A percentile compares a stretch with the other conserved stretches of the same genome.
phyloP scores from a whole-genome alignment of 352 stramenopile genomes.

The Globisporangium yorkense region DNA sequence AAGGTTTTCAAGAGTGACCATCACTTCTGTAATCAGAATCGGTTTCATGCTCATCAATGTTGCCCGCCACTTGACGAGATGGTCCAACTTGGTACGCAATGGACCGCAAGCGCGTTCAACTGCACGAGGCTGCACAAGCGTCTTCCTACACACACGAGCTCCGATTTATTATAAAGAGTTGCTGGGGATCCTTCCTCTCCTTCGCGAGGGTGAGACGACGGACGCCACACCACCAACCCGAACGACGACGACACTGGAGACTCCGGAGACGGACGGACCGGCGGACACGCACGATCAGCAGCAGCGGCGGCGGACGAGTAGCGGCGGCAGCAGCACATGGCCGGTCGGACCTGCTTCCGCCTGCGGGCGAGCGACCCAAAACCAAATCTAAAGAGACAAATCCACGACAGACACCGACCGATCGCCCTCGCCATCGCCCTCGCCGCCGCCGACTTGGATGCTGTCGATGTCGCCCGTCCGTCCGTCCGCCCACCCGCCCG shows the following conservation, averaged over 20 bases:
- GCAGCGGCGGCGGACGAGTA: background rate
- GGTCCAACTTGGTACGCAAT: no score
- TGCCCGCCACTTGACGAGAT: no score
- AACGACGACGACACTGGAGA: constrained; percentile 2
- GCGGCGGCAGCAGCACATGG: background rate
- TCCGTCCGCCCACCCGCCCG: no score
- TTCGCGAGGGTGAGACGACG: background rate
- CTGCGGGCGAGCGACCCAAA: background rate
- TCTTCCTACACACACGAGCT: background rate
- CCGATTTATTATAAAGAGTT: background rate
- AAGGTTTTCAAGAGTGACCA: no score
- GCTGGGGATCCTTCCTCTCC: background rate
- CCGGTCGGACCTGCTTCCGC: background rate
- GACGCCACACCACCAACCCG: background rate
- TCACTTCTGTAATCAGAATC: background rate
- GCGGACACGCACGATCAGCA: background rate
- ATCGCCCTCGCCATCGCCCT: background rate
- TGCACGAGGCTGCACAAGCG: no score
- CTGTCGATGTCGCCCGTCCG: background rate
- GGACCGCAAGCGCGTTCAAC: no score
- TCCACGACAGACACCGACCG: constrained; percentile 14
- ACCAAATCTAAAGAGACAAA: constrained; percentile 7
- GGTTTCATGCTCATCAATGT: background rate
- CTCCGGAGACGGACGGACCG: no score
- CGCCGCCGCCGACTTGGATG: background rate